These are phyloP conservation scores for Colletotrichum orchidophilum DNA, from an alignment of 2,329 filamentous ascomycete species.

Conservation along the genomic window DNA sequence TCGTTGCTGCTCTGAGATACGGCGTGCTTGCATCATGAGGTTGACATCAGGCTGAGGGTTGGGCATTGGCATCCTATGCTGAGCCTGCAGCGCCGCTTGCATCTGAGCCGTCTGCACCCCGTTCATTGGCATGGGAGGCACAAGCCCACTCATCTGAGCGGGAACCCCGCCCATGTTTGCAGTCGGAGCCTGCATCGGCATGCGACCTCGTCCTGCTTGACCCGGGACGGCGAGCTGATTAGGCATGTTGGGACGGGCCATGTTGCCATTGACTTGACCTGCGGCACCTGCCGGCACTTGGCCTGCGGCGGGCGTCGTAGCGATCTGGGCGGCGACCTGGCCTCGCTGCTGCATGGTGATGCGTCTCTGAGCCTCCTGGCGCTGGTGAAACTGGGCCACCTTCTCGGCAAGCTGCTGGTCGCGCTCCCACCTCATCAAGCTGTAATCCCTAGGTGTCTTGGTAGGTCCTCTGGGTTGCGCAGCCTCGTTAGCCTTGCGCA, in stretches of 20 bases:
- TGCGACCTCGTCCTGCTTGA: conserved; percentile 57
- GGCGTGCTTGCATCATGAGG: conserved; percentile 70
- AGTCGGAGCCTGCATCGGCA: conserved; percentile 63
- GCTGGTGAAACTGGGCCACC: conserved; percentile 63
- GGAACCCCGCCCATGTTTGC: conserved; percentile 59
- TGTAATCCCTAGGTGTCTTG: conserved; percentile 92
- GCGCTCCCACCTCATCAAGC: conserved; percentile 85
- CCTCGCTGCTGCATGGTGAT: conserved; percentile 54
- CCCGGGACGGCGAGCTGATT: conserved; percentile 56
- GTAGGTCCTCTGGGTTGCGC: conserved; percentile 57
- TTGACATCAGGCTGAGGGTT: conserved; percentile 60
- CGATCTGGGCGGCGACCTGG: conserved; percentile 53
- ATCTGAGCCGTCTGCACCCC: conserved; percentile 76
- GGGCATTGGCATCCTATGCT: conserved; percentile 68
- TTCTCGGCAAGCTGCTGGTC: conserved; percentile 75
- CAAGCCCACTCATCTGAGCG: conserved; percentile 61
- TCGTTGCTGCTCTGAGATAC: conserved; percentile 73
- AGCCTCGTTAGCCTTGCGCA: conserved; percentile 81
- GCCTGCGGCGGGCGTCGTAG: conserved; percentile 47
- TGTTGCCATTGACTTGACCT: conserved; percentile 39
- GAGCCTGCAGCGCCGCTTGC: conserved; percentile 64
- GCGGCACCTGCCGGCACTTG: conserved; percentile 40
- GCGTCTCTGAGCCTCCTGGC: conserved; percentile 68
- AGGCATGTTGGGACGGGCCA: conserved; percentile 52
- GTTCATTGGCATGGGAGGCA: conserved; percentile 68